Conservation (phyloP, 2,329 filamentous ascomycete genomes). For the Fusarium hainanense region DNA sequence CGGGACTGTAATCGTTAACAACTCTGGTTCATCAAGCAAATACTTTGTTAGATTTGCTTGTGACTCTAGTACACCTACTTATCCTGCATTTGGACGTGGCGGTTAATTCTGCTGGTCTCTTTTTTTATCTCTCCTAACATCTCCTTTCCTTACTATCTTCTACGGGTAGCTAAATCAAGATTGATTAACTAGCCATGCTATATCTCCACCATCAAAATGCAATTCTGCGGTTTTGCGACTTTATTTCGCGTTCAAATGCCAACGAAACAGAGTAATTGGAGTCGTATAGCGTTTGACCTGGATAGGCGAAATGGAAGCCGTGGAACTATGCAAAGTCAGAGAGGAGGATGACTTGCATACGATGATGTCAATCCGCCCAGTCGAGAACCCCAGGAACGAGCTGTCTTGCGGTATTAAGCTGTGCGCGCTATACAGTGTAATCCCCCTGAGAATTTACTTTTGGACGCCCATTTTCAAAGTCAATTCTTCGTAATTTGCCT, state of each 20-base stretch:
- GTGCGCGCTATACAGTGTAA: neutral
- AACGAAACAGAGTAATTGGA: too few species aligned
- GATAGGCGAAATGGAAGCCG: neutral
- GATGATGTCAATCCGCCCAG: neutral
- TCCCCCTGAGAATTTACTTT: neutral
- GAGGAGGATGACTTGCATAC: neutral
- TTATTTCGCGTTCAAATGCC: too few species aligned
- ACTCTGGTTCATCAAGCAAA: neutral
- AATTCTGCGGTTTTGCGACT: too few species aligned
- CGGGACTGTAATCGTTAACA: neutral
- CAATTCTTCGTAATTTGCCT: neutral
- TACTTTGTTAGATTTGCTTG: conserved; percentile 11
- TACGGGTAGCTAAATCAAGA: too few species aligned
- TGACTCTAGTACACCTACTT: neutral
- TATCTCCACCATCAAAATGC: too few species aligned
- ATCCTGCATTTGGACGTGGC: neutral
- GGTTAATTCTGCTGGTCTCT: neutral
- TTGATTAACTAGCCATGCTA: too few species aligned
- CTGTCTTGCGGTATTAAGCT: neutral
- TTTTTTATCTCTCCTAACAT: neutral
- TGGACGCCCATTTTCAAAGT: neutral
- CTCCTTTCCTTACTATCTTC: too few species aligned
- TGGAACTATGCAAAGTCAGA: too few species aligned
- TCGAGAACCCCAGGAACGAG: neutral
- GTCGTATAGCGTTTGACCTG: too few species aligned